Conservation (phyloP, 176 grass and related monocot genomes). For the Guadua angustifolia region DNA sequence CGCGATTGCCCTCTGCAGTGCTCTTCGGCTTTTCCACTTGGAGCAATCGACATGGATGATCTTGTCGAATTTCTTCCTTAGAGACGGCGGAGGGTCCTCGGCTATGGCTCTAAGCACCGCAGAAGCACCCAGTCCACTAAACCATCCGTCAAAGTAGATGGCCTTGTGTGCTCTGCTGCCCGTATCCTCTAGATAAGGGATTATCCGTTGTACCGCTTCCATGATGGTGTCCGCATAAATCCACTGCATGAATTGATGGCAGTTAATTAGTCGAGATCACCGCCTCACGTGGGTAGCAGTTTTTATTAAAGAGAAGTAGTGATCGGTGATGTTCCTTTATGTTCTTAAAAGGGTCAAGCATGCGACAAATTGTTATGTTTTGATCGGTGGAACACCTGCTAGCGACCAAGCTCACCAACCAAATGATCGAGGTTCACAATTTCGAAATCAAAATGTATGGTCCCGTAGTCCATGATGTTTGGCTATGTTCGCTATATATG, state of each 20-base stretch:
- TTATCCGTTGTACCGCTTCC: accelerated
- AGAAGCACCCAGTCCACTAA: background rate
- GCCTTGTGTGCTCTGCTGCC: accelerated
- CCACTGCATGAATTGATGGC: background rate
- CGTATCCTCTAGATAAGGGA: background rate
- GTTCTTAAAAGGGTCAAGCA: too few species aligned
- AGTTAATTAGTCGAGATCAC: background rate
- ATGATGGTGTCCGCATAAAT: accelerated
- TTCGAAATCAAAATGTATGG: too few species aligned
- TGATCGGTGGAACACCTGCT: too few species aligned
- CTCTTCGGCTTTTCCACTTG: background rate
- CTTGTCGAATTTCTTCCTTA: background rate
- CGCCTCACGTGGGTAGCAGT: background rate
- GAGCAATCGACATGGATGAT: conserved; percentile 33
- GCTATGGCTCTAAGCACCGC: conserved; percentile 25
- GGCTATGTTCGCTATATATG: too few species aligned
- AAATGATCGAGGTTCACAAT: too few species aligned
- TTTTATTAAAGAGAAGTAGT: too few species aligned
- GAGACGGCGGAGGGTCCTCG: background rate
- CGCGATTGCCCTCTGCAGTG: background rate
- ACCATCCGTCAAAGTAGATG: background rate
- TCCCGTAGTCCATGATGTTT: too few species aligned
- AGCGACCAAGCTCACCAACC: too few species aligned
- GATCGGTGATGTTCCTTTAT: too few species aligned
- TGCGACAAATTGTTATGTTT: too few species aligned